Conservation (phyloP, 768 basidiomycete genomes). For the Tylopilus sp. region DNA sequence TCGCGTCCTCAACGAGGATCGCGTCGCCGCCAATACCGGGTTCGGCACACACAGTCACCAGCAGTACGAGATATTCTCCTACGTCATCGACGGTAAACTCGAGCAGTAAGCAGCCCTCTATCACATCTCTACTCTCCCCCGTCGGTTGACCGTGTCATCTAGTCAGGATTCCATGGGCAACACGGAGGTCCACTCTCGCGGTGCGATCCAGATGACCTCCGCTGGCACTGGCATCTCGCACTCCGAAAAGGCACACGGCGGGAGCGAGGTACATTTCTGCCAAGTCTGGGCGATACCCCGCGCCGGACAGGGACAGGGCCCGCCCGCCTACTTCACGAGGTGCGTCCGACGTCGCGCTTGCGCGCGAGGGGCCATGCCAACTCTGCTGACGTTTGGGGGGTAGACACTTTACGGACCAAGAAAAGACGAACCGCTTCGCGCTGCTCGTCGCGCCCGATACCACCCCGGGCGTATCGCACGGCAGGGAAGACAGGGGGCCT, state of each 20-base stretch:
- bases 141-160: background rate
- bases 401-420: constrained; percentile 74
- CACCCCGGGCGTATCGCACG: constrained; percentile 50
- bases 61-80: constrained; percentile 91
- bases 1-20: constrained; percentile 91
- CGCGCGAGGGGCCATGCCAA: no score
- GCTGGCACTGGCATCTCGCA: constrained; percentile 92
- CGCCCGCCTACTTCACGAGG: constrained; percentile 85
- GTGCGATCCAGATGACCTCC: constrained; percentile 88
- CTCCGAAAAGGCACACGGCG: constrained; percentile 59
- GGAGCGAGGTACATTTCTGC: constrained; percentile 51
- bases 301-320: constrained; percentile 18
- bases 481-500: constrained; percentile 71
- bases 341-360: constrained; percentile 9
- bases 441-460: constrained; percentile 74
- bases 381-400: background rate
- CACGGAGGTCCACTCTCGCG: constrained; percentile 82
- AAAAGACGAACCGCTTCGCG: constrained; percentile 73
- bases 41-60: constrained; percentile 84
- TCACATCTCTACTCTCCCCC: background rate
- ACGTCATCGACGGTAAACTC: constrained; percentile 73
- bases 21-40: constrained; percentile 70
- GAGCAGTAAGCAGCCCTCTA: constrained; percentile 59
- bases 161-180: constrained; percentile 94
- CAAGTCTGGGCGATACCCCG: constrained; percentile 68